Conservation (phyloP, 257 asterid species). For the Ajuga chamaepitys region DNA sequence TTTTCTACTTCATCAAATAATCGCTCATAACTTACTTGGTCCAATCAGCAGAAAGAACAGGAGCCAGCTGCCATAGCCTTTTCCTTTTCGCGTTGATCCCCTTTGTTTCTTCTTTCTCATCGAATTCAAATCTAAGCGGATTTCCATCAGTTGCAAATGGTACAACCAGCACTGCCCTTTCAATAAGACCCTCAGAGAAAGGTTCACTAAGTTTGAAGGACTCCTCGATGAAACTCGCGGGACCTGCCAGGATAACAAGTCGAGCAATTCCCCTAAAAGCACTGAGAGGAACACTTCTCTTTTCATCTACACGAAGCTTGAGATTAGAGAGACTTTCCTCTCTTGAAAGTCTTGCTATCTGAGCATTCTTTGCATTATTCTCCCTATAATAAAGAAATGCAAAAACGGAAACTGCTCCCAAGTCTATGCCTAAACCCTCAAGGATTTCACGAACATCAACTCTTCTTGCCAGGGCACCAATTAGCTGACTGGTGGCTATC, state of each 20-base stretch:
- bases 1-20: not conserved
- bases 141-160: conserved; percentile 71
- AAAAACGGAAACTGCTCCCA: conserved; percentile 63
- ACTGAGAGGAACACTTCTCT: conserved; percentile 52
- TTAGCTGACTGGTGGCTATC: conserved; percentile 53
- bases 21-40: conserved; percentile 45
- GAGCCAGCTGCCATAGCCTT: conserved; percentile 87
- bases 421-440: conserved; percentile 70
- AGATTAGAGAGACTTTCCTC: conserved; percentile 82
- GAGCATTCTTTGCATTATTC: conserved; percentile 70
- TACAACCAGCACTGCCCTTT: conserved; percentile 81
- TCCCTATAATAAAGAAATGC: conserved; percentile 82
- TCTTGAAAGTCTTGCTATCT: conserved; percentile 69
- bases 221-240: conserved; percentile 64
- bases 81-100: conserved; percentile 51
- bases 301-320: conserved; percentile 75
- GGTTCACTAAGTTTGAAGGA: conserved; percentile 64
- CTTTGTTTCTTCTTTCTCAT: conserved; percentile 48
- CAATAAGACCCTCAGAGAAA: conserved; percentile 61
- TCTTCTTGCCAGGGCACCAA: conserved; percentile 66
- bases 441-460: conserved; percentile 52
- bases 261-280: conserved; percentile 91
- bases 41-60: conserved; percentile 64
- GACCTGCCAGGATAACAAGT: conserved; percentile 80
- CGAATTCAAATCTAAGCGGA: conserved; percentile 50